Percentiles rank a stretch among this genome's conserved stretches.
Evolutionary conservation across 2,329 filamentous ascomycete genomes (phyloP).

Genomic region (Bipolaris bicolor): DNA sequence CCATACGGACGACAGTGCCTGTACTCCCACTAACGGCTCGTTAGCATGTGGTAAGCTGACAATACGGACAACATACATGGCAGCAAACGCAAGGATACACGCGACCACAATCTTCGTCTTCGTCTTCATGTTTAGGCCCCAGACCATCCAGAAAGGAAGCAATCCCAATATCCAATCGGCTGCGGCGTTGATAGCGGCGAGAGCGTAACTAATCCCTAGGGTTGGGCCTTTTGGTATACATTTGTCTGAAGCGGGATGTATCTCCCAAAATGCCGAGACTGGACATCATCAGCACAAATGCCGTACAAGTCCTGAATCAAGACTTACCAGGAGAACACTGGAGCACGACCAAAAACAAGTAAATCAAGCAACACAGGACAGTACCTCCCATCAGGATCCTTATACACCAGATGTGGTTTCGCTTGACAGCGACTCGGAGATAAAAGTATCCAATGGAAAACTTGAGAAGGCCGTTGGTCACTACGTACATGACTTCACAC

Average conservation of each 20-base stretch:
- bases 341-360: conserved; percentile 59
- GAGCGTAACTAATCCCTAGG: conserved; percentile 57
- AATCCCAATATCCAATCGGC: conserved; percentile 45
- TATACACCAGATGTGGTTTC: conserved; percentile 55
- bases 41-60: background rate
- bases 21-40: conserved; percentile 55
- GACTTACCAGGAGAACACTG: conserved; percentile 57
- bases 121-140: conserved; percentile 61
- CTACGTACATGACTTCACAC: conserved; percentile 62
- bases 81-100: conserved; percentile 58
- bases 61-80: conserved; percentile 27
- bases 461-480: conserved; percentile 57
- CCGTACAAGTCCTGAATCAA: background rate
- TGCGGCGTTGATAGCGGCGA: conserved; percentile 37
- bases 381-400: conserved; percentile 56
- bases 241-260: conserved; percentile 46
- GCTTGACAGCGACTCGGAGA: conserved; percentile 57
- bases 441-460: conserved; percentile 61
- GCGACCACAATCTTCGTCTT: conserved; percentile 60
- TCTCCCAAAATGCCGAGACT: conserved; percentile 59
- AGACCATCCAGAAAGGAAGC: conserved; percentile 58
- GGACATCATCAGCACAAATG: conserved; percentile 2
- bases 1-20: conserved; percentile 56
- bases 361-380: conserved; percentile 54
- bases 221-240: conserved; percentile 56